Evolutionary conservation across 2,329 filamentous ascomycete genomes (phyloP).

Genomic region (Cladosporium austrohemisphaericum): DNA sequence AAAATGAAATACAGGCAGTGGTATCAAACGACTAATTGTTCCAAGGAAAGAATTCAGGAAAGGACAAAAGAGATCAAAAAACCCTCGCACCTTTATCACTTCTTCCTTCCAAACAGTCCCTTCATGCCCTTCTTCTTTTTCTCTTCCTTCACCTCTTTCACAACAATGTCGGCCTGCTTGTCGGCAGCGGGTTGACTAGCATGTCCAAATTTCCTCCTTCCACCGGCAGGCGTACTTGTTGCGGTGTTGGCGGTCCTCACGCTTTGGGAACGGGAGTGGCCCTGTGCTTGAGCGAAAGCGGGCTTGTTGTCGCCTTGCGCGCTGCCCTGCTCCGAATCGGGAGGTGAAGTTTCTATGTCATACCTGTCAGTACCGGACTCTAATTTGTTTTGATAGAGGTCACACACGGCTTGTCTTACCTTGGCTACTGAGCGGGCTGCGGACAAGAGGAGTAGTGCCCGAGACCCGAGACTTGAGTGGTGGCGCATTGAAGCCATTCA

Average conservation of each 20-base stretch:
- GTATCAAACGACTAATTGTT: too few relatives aligned
- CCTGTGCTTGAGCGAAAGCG: not conserved
- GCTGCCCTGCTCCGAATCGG: not conserved
- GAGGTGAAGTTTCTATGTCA: constrained; percentile 23
- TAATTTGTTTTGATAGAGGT: not conserved
- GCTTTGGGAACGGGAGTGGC: not conserved
- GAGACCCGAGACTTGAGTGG: constrained; percentile 2
- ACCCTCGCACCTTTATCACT: not conserved
- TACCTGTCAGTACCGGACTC: not conserved
- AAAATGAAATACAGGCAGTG: too few relatives aligned
- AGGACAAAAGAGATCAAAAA: not conserved
- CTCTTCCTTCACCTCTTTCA: constrained; percentile 12
- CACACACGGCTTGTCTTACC: constrained; percentile 21
- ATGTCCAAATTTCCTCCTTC: constrained; percentile 29
- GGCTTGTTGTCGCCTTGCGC: not conserved
- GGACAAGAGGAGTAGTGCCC: constrained; percentile 6
- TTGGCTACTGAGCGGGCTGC: constrained; percentile 24
- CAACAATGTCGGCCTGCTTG: not conserved
- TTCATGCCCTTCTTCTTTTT: constrained; percentile 30
- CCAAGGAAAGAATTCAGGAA: too few relatives aligned
- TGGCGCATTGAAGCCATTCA: not conserved
- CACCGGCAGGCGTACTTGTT: constrained; percentile 9
- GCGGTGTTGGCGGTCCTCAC: constrained; percentile 4
- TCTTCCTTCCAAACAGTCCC: constrained; percentile 25
- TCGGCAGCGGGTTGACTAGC: constrained; percentile 16